phyloP scores from a whole-genome alignment of 495 filamentous ascomycete species.

The Neurospora sp. region DNA sequence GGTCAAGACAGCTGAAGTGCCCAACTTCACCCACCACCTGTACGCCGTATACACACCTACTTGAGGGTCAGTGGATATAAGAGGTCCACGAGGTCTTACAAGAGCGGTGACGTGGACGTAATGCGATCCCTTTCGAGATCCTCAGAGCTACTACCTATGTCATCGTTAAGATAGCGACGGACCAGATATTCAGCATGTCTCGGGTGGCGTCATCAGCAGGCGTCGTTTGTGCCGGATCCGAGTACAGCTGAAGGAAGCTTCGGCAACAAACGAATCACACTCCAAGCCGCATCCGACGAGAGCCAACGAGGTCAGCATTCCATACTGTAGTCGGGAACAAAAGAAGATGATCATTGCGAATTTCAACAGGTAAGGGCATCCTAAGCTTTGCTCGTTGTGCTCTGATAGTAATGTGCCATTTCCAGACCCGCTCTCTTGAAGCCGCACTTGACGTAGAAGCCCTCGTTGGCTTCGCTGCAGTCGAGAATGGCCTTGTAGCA shows the following conservation, averaged over 20 bases:
- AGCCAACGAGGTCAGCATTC: background rate
- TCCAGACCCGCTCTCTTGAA: constrained; percentile 88
- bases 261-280: background rate
- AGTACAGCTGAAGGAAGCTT: background rate
- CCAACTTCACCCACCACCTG: background rate
- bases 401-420: constrained; percentile 91
- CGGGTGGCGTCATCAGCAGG: background rate
- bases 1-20: background rate
- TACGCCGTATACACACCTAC: background rate
- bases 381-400: constrained; percentile 34
- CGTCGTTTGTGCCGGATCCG: background rate
- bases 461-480: constrained; percentile 69
- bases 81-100: background rate
- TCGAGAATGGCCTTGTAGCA: constrained; percentile 78
- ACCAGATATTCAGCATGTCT: background rate
- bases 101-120: background rate
- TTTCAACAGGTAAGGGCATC: background rate
- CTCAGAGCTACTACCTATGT: background rate
- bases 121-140: background rate
- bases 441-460: constrained; percentile 97
- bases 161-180: background rate
- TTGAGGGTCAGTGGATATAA: background rate
- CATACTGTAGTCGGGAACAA: background rate
- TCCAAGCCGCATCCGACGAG: background rate
- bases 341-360: background rate